phyloP scores from a whole-genome alignment of 2,329 filamentous ascomycete species.

The Cladophialophora exuberans region DNA sequence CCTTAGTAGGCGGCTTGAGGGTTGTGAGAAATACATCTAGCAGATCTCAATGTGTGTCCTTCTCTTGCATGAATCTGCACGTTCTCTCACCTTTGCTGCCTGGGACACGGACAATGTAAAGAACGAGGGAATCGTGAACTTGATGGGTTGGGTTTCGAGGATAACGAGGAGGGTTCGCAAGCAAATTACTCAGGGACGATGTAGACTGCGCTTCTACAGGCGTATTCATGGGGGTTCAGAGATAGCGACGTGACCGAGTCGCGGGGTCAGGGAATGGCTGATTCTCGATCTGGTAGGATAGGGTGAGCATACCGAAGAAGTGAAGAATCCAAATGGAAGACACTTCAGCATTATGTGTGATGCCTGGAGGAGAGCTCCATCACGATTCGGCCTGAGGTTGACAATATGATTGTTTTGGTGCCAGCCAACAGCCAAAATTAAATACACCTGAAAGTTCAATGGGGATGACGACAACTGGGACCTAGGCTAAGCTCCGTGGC shows the following conservation, averaged over 20 bases:
- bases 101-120: conserved; percentile 93
- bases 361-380: neutral
- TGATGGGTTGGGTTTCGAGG: conserved; percentile 74
- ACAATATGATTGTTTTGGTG: neutral
- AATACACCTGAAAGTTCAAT: neutral
- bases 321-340: too few relatives aligned
- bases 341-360: conserved; percentile 14
- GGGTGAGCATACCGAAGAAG: too few relatives aligned
- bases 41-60: conserved; percentile 20
- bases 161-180: conserved; percentile 84
- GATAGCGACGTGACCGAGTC: too few relatives aligned
- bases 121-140: conserved; percentile 70
- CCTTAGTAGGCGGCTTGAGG: conserved; percentile 80
- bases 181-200: conserved; percentile 75
- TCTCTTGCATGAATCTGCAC: conserved; percentile 18
- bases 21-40: conserved; percentile 90
- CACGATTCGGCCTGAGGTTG: neutral
- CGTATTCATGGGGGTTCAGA: conserved; percentile 26
- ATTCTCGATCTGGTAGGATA: too few relatives aligned
- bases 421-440: too few relatives aligned
- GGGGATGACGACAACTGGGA: neutral
- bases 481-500: neutral
- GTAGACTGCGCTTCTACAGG: conserved; percentile 80
- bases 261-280: too few relatives aligned
- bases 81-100: conserved; percentile 73